Evolutionary conservation across 495 filamentous ascomycete species (phyloP), one percentile per base, ranked within the genome.

Genomic region (Podospora anserina): DNA sequence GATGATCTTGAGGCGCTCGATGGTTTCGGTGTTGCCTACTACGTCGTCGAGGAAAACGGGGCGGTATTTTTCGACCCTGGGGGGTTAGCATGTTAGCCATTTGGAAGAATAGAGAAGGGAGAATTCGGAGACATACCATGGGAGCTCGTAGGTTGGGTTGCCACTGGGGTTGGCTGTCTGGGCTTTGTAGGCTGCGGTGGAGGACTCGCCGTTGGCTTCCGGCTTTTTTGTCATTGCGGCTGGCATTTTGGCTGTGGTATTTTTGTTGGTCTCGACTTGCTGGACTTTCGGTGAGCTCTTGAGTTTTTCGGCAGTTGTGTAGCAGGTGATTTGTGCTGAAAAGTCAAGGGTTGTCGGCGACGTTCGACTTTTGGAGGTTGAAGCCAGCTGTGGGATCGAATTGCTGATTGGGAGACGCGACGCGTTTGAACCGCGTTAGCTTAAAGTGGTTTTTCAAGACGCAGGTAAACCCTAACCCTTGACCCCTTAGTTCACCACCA

Each of bases 51-150:
- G 90, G 82, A 93, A 92, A 63, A 94, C 83, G 0, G 95, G 95
- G 56, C 95, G 88, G 80, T 99, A 99, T 78, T 99, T 99, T 79
- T 99, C 95, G 53, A 99, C 96, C 95, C 95, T 97, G 69, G 34
- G 39, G 63, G 72, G 55, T 27, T 23, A n/a, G 30, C 3, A 23
- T 23, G 23, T 27, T 61, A 63, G 64, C 32, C 32, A 20, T 26
- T 16, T 61, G 20, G n/a, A 30, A 11, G 20, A 15, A 44, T 68
- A 23, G 0, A 66, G 26, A 15, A 27, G 56, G 49, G 72, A 63
- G 71, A 30, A 63, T 23, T 23, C 23, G 23, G n/a, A 13, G 28
- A 76, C 84, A 62, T 81, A 96, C 94, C 94, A 97, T 81, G 95
- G 95, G 27, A 99, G 85, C 76, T 99, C 95, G 76, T 96, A 97